These are phyloP conservation scores for Ceraceosorus guamensis DNA, from an alignment of 1,284 basidiomycete genomes.

Conservation along the genomic window DNA sequence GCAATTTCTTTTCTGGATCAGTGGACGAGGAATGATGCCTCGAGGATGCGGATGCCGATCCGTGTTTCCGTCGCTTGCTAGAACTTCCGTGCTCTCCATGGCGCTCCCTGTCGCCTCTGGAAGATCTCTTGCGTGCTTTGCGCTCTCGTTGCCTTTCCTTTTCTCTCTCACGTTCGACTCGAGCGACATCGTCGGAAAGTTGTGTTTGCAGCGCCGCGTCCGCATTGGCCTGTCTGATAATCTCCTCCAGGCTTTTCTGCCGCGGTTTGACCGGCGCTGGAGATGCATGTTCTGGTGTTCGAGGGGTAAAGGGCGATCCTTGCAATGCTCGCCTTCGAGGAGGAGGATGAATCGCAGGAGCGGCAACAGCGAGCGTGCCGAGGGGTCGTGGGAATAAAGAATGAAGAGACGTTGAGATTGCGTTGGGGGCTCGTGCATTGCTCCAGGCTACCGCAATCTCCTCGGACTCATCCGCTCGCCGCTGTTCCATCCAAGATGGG, in stretches of 20 bases:
- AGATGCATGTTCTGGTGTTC: slow-evolving; percentile 2
- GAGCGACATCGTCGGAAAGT: slow-evolving; percentile 10
- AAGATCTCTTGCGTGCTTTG: slow-evolving; percentile 11
- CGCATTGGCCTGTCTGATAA: slow-evolving; percentile 44
- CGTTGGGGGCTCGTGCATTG: slow-evolving; percentile 28
- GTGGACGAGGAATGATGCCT: no score
- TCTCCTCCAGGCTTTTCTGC: slow-evolving; percentile 34
- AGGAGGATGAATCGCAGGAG: no score
- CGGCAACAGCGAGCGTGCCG: background rate
- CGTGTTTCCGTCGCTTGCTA: no score
- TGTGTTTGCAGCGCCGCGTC: slow-evolving; percentile 23
- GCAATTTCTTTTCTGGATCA: slow-evolving; percentile 51
- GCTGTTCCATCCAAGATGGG: slow-evolving; percentile 12
- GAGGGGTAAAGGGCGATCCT: slow-evolving; percentile 10
- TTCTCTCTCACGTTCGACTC: slow-evolving; percentile 7
- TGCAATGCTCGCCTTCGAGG: no score
- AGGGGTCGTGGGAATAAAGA: slow-evolving; percentile 9
- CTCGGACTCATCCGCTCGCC: slow-evolving; percentile 31
- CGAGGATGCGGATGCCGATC: no score
- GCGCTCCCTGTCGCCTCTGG: slow-evolving; percentile 3
- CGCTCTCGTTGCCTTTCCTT: slow-evolving; percentile 6
- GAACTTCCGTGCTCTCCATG: background rate
- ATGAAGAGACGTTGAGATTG: slow-evolving; percentile 15
- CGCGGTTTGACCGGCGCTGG: slow-evolving; percentile 3
- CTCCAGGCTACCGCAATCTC: slow-evolving; percentile 30